Conservation (phyloP, 441 rosid species). For the Theobroma grandiflorum region DNA sequence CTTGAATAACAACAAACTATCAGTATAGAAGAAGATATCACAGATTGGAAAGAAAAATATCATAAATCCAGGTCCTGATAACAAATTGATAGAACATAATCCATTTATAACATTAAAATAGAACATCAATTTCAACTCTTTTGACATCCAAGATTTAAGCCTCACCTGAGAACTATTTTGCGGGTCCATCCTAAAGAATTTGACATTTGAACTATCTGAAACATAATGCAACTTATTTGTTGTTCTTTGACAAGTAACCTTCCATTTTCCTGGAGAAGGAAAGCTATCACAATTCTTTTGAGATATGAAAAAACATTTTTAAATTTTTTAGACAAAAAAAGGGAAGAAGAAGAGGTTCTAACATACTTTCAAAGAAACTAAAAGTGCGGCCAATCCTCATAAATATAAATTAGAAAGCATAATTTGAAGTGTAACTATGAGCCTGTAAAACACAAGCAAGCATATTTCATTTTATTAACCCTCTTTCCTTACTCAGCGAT, state of each 20-base stretch:
- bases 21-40: not conserved
- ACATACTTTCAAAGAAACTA: conserved; percentile 12
- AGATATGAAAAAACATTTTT: not conserved
- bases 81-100: not conserved
- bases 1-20: not conserved
- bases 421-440: not conserved
- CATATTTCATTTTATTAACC: conserved; percentile 8
- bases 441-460: not conserved
- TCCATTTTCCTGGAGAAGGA: conserved; percentile 47
- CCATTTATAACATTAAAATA: not conserved
- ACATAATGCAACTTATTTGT: conserved; percentile 33
- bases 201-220: conserved; percentile 33
- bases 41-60: not conserved
- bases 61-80: not conserved
- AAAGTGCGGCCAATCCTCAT: not conserved
- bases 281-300: conserved; percentile 10
- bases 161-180: conserved; percentile 51
- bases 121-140: conserved; percentile 19
- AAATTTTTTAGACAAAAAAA: not conserved
- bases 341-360: not conserved
- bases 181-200: conserved; percentile 35
- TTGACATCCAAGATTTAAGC: conserved; percentile 22
- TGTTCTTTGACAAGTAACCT: conserved; percentile 41
- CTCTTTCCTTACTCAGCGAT: not conserved
- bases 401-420: not conserved